Evolutionary conservation across 2,329 filamentous ascomycete genomes (phyloP).

Genomic region (Dactylellina leptospora): DNA sequence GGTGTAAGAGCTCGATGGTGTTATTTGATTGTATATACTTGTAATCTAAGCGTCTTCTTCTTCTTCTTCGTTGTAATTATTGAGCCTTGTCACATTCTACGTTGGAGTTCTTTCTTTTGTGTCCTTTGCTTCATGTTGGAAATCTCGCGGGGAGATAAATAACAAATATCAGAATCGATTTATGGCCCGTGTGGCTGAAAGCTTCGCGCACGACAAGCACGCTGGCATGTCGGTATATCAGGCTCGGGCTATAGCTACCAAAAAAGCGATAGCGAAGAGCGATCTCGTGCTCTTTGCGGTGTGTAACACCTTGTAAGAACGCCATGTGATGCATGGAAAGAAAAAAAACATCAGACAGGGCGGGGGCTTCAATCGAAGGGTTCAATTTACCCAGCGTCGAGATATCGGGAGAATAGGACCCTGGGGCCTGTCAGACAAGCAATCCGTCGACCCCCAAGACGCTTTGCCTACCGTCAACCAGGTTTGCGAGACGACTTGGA

Average conservation of each 20-base stretch:
- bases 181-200: conserved; percentile 37
- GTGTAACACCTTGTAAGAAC: not conserved
- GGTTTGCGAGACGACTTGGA: not conserved
- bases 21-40: conserved; percentile 6
- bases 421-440: not conserved
- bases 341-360: not conserved
- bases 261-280: not conserved
- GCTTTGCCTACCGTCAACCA: conserved; percentile 5
- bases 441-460: not conserved
- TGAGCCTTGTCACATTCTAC: not conserved
- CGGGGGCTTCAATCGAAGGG: not conserved
- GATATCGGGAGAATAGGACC: conserved; percentile 31
- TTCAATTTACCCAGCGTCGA: conserved; percentile 15
- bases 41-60: not conserved
- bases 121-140: not conserved
- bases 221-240: conserved; percentile 12
- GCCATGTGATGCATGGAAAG: conserved; percentile 6
- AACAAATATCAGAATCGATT: too few relatives aligned
- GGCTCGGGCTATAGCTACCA: conserved; percentile 12
- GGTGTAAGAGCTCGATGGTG: not conserved
- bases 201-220: too few relatives aligned
- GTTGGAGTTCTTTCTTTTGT: not conserved
- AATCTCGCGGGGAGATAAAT: too few relatives aligned
- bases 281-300: not conserved
- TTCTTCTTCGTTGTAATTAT: not conserved